phyloP scores from a whole-genome alignment of 192 early-diverging fungal species.

The Paraglomus brasilianum region DNA sequence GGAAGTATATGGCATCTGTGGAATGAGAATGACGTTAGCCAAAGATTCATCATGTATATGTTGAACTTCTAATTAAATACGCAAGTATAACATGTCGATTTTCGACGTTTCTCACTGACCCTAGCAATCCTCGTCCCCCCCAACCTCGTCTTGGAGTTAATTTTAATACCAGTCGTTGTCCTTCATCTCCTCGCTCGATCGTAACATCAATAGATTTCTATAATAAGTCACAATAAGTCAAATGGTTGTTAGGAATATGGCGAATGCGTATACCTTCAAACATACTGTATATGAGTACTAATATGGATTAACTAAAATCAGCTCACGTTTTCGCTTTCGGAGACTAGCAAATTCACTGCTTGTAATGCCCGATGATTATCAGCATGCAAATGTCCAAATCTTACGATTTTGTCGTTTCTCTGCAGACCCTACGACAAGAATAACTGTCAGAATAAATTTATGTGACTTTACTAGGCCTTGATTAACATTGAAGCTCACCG shows the following conservation, averaged over 20 bases:
- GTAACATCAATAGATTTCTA: slow-evolving; percentile 44
- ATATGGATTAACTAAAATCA: not conserved
- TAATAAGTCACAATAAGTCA: not conserved
- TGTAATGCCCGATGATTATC: slow-evolving; percentile 40
- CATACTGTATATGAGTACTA: too few species aligned
- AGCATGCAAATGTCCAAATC: slow-evolving; percentile 42
- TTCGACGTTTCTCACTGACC: slow-evolving; percentile 31
- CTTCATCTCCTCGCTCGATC: slow-evolving; percentile 36
- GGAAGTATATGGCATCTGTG: too few species aligned
- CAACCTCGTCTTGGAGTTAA: slow-evolving; percentile 50
- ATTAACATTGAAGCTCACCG: slow-evolving; percentile 33
- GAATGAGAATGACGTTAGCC: too few species aligned
- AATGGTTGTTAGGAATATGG: not conserved
- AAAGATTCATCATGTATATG: too few species aligned
- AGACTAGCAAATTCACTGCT: slow-evolving; percentile 42
- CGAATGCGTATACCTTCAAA: not conserved
- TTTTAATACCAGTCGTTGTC: slow-evolving; percentile 30
- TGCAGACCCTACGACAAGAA: slow-evolving; percentile 42
- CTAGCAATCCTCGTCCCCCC: slow-evolving; percentile 53
- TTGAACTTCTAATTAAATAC: too few species aligned
- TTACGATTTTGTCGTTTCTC: slow-evolving; percentile 44
- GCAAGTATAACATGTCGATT: not conserved
- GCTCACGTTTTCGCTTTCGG: slow-evolving; percentile 39
- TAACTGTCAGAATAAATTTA: not conserved
- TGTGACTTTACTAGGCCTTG: not conserved